phyloP scores from a whole-genome alignment of 1,284 basidiomycete genomes.

The Singerocomus inundabilis region DNA sequence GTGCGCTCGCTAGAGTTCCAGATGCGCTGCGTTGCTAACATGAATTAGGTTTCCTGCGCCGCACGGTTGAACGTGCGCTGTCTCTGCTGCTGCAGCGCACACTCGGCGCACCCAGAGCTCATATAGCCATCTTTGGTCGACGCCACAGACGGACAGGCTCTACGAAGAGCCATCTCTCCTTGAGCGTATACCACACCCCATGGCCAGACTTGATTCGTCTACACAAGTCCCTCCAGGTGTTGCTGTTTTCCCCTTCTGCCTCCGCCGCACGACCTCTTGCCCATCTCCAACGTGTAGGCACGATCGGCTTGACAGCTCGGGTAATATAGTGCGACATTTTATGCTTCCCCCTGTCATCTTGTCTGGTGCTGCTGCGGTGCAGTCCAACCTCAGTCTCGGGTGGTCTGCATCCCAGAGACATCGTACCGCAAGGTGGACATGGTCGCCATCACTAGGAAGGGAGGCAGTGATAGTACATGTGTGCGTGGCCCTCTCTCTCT shows the following conservation, averaged over 20 bases:
- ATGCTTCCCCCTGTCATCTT: neutral
- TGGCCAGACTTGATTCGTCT: neutral
- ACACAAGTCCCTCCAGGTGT: neutral
- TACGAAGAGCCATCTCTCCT: neutral
- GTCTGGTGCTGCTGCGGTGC: no score
- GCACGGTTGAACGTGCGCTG: neutral
- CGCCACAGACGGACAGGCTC: slow-evolving; percentile 1
- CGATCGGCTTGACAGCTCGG: neutral
- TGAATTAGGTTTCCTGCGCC: no score
- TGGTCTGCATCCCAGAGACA: neutral
- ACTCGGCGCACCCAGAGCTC: neutral
- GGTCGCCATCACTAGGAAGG: neutral
- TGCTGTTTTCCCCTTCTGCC: neutral
- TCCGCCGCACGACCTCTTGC: no score
- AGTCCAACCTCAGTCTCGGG: neutral
- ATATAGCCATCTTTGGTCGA: slow-evolving; percentile 13
- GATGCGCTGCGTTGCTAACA: no score
- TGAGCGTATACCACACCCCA: neutral
- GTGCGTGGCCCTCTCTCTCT: neutral
- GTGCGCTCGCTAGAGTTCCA: no score
- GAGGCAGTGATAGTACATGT: neutral
- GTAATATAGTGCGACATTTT: neutral
- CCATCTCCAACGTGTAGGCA: neutral
- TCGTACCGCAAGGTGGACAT: no score
- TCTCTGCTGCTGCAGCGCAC: neutral